These are phyloP conservation scores for Nakazawaea ernobii DNA, from an alignment of 805 yeast species.

Conservation along the genomic window DNA sequence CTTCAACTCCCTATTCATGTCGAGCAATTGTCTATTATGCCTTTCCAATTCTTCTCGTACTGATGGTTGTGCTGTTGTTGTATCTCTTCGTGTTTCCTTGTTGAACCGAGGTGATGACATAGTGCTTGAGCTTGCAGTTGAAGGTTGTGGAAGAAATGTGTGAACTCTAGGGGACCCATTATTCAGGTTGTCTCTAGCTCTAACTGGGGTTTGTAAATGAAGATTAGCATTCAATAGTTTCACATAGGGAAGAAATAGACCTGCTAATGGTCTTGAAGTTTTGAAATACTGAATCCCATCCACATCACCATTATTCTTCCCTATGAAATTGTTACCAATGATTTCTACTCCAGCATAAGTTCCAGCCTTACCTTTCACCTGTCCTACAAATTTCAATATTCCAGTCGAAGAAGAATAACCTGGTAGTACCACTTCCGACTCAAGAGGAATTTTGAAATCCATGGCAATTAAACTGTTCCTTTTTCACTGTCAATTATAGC, in stretches of 20 bases:
- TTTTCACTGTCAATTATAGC: too few species aligned
- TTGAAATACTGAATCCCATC: conserved; percentile 66
- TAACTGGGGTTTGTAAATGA: neutral
- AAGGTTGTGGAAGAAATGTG: conserved; percentile 2
- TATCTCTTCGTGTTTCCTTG: neutral
- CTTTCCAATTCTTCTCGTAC: neutral
- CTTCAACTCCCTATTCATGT: conserved; percentile 13
- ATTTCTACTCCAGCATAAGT: conserved; percentile 85
- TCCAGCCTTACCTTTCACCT: conserved; percentile 67
- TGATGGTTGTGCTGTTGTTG: neutral
- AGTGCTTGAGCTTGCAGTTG: neutral
- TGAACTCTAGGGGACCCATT: conserved; percentile 11
- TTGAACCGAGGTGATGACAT: neutral
- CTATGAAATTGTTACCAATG: conserved; percentile 60
- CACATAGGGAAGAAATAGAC: conserved; percentile 65
- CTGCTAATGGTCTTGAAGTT: conserved; percentile 59
- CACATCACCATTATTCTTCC: conserved; percentile 84
- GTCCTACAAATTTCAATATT: conserved; percentile 63
- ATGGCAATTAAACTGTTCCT: neutral
- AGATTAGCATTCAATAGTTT: conserved; percentile 24
- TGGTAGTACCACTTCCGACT: conserved; percentile 36
- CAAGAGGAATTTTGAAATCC: conserved; percentile 9
- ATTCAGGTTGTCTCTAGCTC: conserved; percentile 11
- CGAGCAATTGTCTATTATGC: conserved; percentile 8
- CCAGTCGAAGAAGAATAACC: conserved; percentile 58